A percentile compares a stretch with the other conserved stretches of the same genome.
These are phyloP conservation scores for Oropetium thomaeum DNA, from an alignment of 176 grass and related monocot species.

Conservation along the genomic window DNA sequence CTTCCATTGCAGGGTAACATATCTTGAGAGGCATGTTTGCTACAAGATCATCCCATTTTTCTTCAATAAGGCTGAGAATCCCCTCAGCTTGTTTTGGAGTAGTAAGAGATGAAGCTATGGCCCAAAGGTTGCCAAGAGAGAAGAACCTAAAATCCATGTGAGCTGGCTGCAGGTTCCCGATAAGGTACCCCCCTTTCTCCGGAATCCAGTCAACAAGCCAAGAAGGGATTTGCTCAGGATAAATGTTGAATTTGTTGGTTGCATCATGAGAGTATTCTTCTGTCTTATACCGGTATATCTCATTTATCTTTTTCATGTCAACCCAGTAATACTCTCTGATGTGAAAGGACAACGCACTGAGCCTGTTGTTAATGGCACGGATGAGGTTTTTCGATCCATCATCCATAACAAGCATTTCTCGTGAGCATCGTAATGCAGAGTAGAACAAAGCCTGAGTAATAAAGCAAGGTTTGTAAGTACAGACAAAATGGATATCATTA, in stretches of 20 bases:
- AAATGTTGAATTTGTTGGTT: slow-evolving; percentile 90
- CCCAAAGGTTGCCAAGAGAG: slow-evolving; percentile 79
- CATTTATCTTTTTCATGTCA: slow-evolving; percentile 86
- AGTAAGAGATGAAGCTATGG: slow-evolving; percentile 70
- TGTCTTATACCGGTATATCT: slow-evolving; percentile 87
- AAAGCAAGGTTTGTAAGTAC: slow-evolving; percentile 24
- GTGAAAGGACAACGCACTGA: slow-evolving; percentile 81
- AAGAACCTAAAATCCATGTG: slow-evolving; percentile 95
- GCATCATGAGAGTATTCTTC: slow-evolving; percentile 89
- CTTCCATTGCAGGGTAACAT: slow-evolving; percentile 75
- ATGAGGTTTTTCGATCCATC: slow-evolving; percentile 65
- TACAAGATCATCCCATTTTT: slow-evolving; percentile 82
- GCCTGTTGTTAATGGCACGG: slow-evolving; percentile 73
- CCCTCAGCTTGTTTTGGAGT: slow-evolving; percentile 78
- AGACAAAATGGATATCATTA: not conserved
- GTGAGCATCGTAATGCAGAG: slow-evolving; percentile 67
- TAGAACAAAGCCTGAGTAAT: slow-evolving; percentile 70
- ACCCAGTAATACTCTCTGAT: slow-evolving; percentile 87
- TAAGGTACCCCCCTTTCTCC: slow-evolving; percentile 76
- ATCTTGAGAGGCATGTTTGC: slow-evolving; percentile 82
- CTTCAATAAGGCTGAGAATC: slow-evolving; percentile 82
- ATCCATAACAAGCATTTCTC: slow-evolving; percentile 67
- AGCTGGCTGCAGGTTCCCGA: slow-evolving; percentile 82
- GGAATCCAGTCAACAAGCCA: slow-evolving; percentile 90
- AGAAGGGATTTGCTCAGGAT: slow-evolving; percentile 80